Base-by-base conservation (phyloP, 257 asterid genomes). In the Fraxinus cuspidata region DNA sequence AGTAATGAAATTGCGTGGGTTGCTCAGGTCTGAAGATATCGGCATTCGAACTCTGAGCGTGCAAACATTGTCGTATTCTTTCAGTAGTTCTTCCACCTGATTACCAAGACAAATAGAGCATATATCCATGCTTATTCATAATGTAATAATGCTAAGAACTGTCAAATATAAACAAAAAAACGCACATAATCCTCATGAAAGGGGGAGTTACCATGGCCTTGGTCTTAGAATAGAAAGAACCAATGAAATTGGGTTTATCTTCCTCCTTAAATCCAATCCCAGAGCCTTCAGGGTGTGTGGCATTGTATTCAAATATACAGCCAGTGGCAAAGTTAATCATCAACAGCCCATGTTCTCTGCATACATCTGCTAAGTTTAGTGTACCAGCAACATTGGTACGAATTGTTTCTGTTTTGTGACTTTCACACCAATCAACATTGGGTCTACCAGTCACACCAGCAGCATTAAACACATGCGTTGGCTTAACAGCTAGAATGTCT, bases 191-290 rank as follows among this genome's bases (percentile, higher is more conserved):
- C 2, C 53, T 44, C 3, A 13, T 13, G 51, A 13, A 13, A 13
- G 51, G 51, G 51, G 16, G 42, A 75, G 31, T 79, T 79, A 79
- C 82, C 82, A 79, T 79, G 70, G 82, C 82, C 75, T 79, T 79
- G 67, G 82, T 79, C 74, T 79, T 79, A 21, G 82, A 79, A 79
- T 79, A 79, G 82, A 79, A 79, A 65, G 82, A 79, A 34, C 78
- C 82, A 10, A 37, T 44, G 64, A 79, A 79, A 65, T 79, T 79
- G 74, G 82, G 78, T 12, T 27, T 73, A 27, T 79, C 82, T 47
- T 79, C 75, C 70, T 79, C 82, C 66, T 79, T 79, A 78, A 79
- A 79, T 28, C 82, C 82, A 47, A 79, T 79, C 60, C 82, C 78
- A 2, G 82, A 73, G 23, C 82, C 82, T 35, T 64, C 38, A 10